Base-by-base conservation (phyloP, 148 eudicot species). In the Silene conica region DNA sequence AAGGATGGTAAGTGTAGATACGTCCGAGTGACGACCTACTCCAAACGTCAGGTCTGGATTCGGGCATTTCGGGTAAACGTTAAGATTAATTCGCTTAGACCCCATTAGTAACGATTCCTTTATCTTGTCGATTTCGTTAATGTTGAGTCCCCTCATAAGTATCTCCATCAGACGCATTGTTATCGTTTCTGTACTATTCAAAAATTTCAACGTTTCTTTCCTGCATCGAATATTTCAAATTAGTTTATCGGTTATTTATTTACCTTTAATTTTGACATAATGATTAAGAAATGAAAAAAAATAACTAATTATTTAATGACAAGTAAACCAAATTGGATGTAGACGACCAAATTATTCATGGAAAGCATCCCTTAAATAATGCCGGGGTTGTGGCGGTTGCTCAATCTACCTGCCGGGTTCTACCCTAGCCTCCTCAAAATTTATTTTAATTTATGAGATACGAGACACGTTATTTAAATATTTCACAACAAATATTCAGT, bases 31-130 rank as follows among this genome's bases (percentile, higher is more conserved):
- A 50, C 77, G 79, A 4, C 79, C 83, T 8, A 76, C 81, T 15
- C 86, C 86, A 26, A 70, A 71, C 0, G 83, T 69, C 12, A 77
- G 79, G 25, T 83, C 83, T 3, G 86, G 83, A 64, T 78, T 80
- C 1, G 28, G 28, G 28, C 28, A 26, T 26, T 26, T 26, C 28
- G 28, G 28, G 28, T 26, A 26, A 26, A 72, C 67, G 71, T 57
- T 70, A 28, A 83, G 58, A 70, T 75, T 77, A 11, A 64, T 18
- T 14, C 64, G 31, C 15, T 21, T 46, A 10, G 62, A 60, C 4
- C 69, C 75, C 56, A 57, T 72, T 8, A 72, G 18, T 16, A 72
- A 34, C 12, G 59, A 19, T 20, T 54, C 59, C n/a, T 69, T 69
- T 10, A 0, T 10, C 12, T 46, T 28, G n/a, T 77, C 80, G 16